Conservation (phyloP, 2,329 filamentous ascomycete genomes). For the Colletotrichum kahawae region DNA sequence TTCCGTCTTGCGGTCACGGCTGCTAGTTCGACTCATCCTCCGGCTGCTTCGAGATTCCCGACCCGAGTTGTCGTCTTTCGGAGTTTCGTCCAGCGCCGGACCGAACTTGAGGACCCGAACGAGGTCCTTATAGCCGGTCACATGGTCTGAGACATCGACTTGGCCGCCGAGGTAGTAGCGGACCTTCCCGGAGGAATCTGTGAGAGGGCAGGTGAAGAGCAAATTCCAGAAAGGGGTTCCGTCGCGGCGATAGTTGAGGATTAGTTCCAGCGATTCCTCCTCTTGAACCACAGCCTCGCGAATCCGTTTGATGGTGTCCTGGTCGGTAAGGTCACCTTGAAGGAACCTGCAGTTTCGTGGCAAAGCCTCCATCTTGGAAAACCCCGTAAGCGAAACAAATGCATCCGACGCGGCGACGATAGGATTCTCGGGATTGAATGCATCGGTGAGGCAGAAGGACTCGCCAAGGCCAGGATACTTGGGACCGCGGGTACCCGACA, state of each 20-base stretch:
- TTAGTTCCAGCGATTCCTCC: constrained; percentile 52
- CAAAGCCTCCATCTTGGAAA: constrained; percentile 50
- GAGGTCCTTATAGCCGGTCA: constrained; percentile 55
- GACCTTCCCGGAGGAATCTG: constrained; percentile 50
- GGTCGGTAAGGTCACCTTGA: constrained; percentile 52
- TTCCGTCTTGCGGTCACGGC: constrained; percentile 17
- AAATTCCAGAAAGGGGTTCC: constrained; percentile 63
- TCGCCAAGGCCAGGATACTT: constrained; percentile 60
- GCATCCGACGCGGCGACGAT: constrained; percentile 55
- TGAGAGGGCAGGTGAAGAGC: constrained; percentile 57
- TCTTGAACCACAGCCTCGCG: constrained; percentile 43
- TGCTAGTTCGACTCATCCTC: constrained; percentile 10
- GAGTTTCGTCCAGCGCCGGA: constrained; percentile 7
- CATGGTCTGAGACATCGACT: constrained; percentile 60
- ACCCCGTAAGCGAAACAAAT: constrained; percentile 57
- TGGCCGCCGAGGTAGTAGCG: constrained; percentile 61
- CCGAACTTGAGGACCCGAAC: constrained; percentile 52
- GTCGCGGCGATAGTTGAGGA: constrained; percentile 56
- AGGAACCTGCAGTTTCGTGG: constrained; percentile 55
- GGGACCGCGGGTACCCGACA: constrained; percentile 40
- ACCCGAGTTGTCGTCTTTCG: not conserved
- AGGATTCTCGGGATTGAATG: constrained; percentile 52
- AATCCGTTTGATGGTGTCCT: constrained; percentile 43
- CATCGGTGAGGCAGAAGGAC: constrained; percentile 63
- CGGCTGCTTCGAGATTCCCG: constrained; percentile 5